Base-by-base conservation (phyloP, 257 asterid genomes). In the Ballota nigra region DNA sequence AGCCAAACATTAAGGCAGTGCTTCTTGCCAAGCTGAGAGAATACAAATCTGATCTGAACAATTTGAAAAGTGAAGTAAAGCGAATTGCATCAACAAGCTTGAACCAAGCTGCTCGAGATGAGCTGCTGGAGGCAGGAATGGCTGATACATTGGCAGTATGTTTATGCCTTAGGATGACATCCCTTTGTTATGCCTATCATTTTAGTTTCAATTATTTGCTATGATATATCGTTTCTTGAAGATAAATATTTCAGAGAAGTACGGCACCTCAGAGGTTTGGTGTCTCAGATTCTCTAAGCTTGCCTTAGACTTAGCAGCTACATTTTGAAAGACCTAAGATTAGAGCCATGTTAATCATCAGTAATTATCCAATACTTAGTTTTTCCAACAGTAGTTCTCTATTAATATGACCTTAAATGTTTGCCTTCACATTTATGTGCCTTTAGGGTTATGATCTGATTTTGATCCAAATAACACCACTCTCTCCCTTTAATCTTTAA, bases 21-120 rank as follows among this genome's bases (percentile, higher is more conserved):
- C 96, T 89, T 47, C 96, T 91, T 57, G 97, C 86, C 29, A 87
- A 87, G 80, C 86, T 91, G 74, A 86, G 97, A 73, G 96, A 89
- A 70, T 91, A 89, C 61, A 91, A 86, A 72, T 87, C 97, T 51
- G 96, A 91, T 70, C 85, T 91, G 38, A 89, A 86, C 87, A 87
- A 78, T 78, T 77, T 91, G 88, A 89, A 91, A 76, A 83, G 78
- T 69, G 92, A 81, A 56, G 75, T 81, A 13, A 91, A 91, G 84
- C 80, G 87, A 79, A 80, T 86, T 53, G 81, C 73, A 13, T 75
- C 93, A 2, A 63, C 90, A 22, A 87, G 79, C 77, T 69, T 81
- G 75, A 86, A 84, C 81, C 90, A 82, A 81, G 89, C 90, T 81
- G 93, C 92, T 22, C 84, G 97, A 15, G 96, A 91, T 83, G 95